Conservation (phyloP, 306 rosid species). For the Boehmeria nivea region DNA sequence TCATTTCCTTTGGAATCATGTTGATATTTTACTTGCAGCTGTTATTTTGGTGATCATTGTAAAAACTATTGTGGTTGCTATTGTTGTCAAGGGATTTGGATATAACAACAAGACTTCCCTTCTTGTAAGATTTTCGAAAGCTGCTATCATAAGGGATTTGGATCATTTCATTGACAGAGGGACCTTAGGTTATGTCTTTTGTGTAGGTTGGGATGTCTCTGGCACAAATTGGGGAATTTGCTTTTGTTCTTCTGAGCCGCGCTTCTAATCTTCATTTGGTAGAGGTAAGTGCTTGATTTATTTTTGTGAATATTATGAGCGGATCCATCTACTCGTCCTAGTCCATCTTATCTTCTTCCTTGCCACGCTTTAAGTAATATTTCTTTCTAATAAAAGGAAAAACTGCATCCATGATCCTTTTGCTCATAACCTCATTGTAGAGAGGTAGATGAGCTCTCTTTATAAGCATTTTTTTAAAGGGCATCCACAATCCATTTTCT, state of each 20-base stretch:
- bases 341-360: too few species aligned
- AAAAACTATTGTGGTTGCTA: constrained; percentile 68
- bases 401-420: too few species aligned
- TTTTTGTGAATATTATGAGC: too few species aligned
- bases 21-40: constrained; percentile 91
- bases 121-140: constrained; percentile 61
- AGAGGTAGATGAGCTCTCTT: too few species aligned
- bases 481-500: too few species aligned
- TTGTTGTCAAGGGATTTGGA: constrained; percentile 93
- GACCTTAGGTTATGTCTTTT: constrained; percentile 52
- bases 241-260: constrained; percentile 96
- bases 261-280: constrained; percentile 97
- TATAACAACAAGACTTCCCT: constrained; percentile 81
- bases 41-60: constrained; percentile 83
- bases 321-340: too few species aligned
- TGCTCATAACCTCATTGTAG: too few species aligned
- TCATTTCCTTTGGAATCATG: constrained; percentile 95
- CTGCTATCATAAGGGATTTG: constrained; percentile 23
- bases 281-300: constrained; percentile 45
- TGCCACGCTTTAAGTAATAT: too few species aligned
- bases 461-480: too few species aligned
- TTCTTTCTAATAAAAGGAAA: too few species aligned
- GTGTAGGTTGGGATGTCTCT: constrained; percentile 95
- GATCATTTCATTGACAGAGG: constrained; percentile 42
- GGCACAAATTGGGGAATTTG: constrained; percentile 96